A percentile compares a stretch with the other conserved stretches of the same genome.
Evolutionary conservation across 1,284 basidiomycete species (phyloP).

Genomic region (Ganoderma leucocontextum): DNA sequence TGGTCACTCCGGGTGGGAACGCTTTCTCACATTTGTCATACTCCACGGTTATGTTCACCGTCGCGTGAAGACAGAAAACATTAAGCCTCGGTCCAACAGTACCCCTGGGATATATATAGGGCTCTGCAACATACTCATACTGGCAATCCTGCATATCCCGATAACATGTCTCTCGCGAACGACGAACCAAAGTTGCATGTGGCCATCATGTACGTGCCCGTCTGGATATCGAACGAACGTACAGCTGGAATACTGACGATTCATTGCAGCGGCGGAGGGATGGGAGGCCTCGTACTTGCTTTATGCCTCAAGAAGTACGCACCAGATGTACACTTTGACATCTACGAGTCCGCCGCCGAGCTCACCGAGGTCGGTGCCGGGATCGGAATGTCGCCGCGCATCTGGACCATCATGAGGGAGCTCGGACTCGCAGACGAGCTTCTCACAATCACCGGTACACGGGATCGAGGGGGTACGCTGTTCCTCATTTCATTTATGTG

Average conservation of each 20-base stretch:
- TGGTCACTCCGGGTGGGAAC: too few species aligned
- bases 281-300: constrained; percentile 47
- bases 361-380: constrained; percentile 54
- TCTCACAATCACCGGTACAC: constrained; percentile 5
- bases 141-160: not conserved
- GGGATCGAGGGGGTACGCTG: not conserved
- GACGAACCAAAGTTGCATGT: not conserved
- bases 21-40: too few species aligned
- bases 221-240: not conserved
- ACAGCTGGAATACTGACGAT: not conserved
- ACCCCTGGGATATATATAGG: not conserved
- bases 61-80: too few species aligned
- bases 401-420: constrained; percentile 32
- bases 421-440: constrained; percentile 37
- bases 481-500: not conserved
- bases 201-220: constrained; percentile 1
- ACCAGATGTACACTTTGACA: constrained; percentile 47
- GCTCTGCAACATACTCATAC: not conserved
- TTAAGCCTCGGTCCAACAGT: too few species aligned
- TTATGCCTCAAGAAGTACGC: constrained; percentile 45
- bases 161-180: not conserved
- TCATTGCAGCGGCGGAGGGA: constrained; percentile 46
- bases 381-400: constrained; percentile 40
- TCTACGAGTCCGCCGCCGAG: constrained; percentile 50
- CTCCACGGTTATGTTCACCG: too few species aligned